These are phyloP conservation scores for Pterocarpus macrocarpus DNA, from an alignment of 306 rosid genomes.

Conservation along the genomic window DNA sequence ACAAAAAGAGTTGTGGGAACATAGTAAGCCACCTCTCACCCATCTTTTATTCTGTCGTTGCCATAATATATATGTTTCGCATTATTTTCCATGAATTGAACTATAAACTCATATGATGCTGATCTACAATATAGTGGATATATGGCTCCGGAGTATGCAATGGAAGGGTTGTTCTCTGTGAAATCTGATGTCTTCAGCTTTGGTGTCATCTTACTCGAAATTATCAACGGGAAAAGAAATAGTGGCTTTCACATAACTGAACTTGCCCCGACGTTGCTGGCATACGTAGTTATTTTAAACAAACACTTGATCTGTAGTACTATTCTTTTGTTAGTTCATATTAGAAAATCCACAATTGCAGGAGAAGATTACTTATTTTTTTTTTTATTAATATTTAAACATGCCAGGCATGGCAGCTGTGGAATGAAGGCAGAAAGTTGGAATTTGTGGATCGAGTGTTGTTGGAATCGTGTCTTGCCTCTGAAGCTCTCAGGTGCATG, in stretches of 20 bases:
- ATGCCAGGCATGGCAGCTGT: slow-evolving; percentile 62
- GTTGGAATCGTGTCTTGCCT: slow-evolving; percentile 33
- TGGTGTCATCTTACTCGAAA: slow-evolving; percentile 68
- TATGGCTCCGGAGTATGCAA: slow-evolving; percentile 73
- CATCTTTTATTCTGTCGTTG: background rate
- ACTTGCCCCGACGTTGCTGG: slow-evolving; percentile 56
- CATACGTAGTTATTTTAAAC: slow-evolving; percentile 54
- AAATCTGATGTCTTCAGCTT: slow-evolving; percentile 75
- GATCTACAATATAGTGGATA: slow-evolving; percentile 55
- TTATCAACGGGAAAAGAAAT: slow-evolving; percentile 60
- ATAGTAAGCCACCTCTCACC: slow-evolving; percentile 47
- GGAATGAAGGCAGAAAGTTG: slow-evolving; percentile 57
- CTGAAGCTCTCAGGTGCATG: slow-evolving; percentile 53
- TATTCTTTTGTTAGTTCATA: background rate
- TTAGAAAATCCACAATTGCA: background rate
- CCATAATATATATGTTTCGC: background rate
- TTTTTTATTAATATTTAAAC: background rate
- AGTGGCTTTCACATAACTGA: slow-evolving; percentile 54
- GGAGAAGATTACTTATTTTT: background rate
- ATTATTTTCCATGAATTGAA: background rate
- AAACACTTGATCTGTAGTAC: background rate
- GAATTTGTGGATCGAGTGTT: slow-evolving; percentile 60
- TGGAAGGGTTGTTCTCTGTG: slow-evolving; percentile 62
- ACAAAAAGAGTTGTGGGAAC: slow-evolving; percentile 74
- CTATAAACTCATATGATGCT: background rate